Percentiles rank a stretch among this genome's conserved stretches.
phyloP scores from a whole-genome alignment of 2,329 filamentous ascomycete species.

The Mycocentrospora acerina region DNA sequence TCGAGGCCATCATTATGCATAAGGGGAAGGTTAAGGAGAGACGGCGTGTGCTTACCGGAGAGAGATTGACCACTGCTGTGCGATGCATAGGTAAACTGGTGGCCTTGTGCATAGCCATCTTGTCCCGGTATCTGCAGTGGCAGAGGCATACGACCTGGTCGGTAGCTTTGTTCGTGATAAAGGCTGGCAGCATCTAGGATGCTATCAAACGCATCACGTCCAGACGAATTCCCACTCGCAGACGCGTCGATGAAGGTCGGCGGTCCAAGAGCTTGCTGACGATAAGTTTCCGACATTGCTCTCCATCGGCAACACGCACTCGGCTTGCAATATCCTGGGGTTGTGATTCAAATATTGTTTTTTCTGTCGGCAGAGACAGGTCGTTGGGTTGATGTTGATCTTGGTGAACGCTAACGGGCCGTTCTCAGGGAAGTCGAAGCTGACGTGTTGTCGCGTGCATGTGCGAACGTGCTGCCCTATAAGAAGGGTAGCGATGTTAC shows the following conservation, averaged over 20 bases:
- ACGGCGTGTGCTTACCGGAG: conserved; percentile 21
- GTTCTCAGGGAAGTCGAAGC: conserved; percentile 16
- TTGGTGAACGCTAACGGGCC: conserved; percentile 15
- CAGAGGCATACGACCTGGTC: conserved; percentile 16
- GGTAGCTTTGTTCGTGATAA: conserved; percentile 27
- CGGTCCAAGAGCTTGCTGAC: conserved; percentile 37
- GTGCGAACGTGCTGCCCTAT: conserved; percentile 31
- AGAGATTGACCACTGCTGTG: conserved; percentile 22
- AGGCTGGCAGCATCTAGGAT: conserved; percentile 29
- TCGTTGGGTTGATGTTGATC: conserved; percentile 14
- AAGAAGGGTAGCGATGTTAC: conserved; percentile 23
- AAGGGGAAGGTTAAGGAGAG: conserved; percentile 1
- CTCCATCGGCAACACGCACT: conserved; percentile 37
- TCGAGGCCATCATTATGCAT: no score
- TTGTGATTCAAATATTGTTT: neutral
- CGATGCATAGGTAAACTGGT: conserved; percentile 22
- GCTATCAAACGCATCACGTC: conserved; percentile 36
- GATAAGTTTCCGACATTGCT: conserved; percentile 38
- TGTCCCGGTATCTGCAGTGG: conserved; percentile 15
- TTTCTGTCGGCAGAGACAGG: conserved; percentile 6
- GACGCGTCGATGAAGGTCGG: conserved; percentile 39
- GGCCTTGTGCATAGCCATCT: conserved; percentile 16
- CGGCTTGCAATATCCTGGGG: conserved; percentile 1
- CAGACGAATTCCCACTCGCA: conserved; percentile 45
- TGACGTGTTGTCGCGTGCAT: conserved; percentile 24